Evolutionary conservation across 1,139 yeast species (phyloP).

Genomic region (Taiozyma sp.): DNA sequence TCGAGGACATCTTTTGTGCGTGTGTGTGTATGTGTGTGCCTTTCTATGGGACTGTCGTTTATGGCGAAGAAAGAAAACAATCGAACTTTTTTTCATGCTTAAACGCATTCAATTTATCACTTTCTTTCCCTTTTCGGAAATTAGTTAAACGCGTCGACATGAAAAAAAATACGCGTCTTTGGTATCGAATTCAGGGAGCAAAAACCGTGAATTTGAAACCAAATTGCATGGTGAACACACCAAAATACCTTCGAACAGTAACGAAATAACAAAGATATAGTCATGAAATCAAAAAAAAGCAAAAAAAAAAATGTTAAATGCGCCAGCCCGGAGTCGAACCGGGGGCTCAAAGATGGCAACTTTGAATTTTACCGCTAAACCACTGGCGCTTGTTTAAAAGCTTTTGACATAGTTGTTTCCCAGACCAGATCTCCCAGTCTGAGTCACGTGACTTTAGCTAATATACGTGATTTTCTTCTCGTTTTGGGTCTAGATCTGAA

Average conservation of each 20-base stretch:
- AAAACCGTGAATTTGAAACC: no score
- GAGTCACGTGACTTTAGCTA: slow-evolving; percentile 1
- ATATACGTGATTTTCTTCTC: neutral
- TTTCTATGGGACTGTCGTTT: neutral
- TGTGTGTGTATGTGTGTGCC: neutral
- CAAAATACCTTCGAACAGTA: no score
- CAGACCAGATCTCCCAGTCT: neutral
- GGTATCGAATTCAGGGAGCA: no score
- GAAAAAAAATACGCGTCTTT: neutral
- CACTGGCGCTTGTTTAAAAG: slow-evolving; percentile 33
- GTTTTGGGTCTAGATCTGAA: neutral
- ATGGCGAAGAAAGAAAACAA: neutral
- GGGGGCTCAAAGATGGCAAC: slow-evolving; percentile 53
- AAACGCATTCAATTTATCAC: slow-evolving; percentile 6
- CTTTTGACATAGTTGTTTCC: neutral
- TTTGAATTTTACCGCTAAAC: slow-evolving; percentile 49
- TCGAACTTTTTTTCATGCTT: neutral
- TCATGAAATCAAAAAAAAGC: neutral
- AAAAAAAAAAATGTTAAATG: slow-evolving; percentile 20
- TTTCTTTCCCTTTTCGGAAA: neutral
- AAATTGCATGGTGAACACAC: no score
- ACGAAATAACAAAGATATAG: no score
- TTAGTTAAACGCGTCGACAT: neutral
- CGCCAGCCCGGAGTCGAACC: slow-evolving; percentile 53
- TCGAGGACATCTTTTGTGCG: slow-evolving; percentile 7